Evolutionary conservation across 192 early-diverging fungal species (phyloP).

Genomic region (Lunasporangiospora selenospora): DNA sequence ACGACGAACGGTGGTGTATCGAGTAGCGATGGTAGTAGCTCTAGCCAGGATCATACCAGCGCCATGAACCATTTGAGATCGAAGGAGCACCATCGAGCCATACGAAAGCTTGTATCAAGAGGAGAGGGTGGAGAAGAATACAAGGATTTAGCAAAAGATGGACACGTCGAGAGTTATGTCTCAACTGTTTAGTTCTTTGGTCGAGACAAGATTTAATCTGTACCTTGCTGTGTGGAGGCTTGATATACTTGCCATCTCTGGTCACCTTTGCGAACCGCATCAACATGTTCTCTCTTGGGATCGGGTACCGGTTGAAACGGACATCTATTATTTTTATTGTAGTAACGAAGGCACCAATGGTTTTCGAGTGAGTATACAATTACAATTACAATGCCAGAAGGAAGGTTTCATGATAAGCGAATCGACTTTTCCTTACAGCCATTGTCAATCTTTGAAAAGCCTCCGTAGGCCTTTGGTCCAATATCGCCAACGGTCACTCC

Average conservation of each 20-base stretch:
- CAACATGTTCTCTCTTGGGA: conserved; percentile 83
- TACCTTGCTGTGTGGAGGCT: conserved; percentile 66
- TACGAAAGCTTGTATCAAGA: conserved; percentile 67
- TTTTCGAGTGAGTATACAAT: too few relatives aligned
- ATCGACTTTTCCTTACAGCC: conserved; percentile 77
- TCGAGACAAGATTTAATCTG: too few relatives aligned
- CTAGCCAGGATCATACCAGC: conserved; percentile 61
- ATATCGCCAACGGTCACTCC: conserved; percentile 83
- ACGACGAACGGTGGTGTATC: conserved; percentile 72
- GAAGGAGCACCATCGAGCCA: conserved; percentile 80
- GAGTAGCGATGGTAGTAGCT: conserved; percentile 67
- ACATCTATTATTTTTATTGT: conserved; percentile 55
- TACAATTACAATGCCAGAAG: too few relatives aligned
- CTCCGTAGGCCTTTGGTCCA: conserved; percentile 75
- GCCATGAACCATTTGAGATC: conserved; percentile 71
- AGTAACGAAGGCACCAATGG: too few relatives aligned
- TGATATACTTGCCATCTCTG: conserved; percentile 67
- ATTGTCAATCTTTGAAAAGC: conserved; percentile 80
- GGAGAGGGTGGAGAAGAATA: too few relatives aligned
- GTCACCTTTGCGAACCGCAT: conserved; percentile 83
- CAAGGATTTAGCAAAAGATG: neutral
- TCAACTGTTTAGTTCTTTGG: too few relatives aligned
- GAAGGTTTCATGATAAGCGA: too few relatives aligned
- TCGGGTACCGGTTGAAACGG: conserved; percentile 71
- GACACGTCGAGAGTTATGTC: too few relatives aligned